These are phyloP conservation scores for Trichoderma gracile DNA, from an alignment of 2,329 filamentous ascomycete species.

Conservation along the genomic window DNA sequence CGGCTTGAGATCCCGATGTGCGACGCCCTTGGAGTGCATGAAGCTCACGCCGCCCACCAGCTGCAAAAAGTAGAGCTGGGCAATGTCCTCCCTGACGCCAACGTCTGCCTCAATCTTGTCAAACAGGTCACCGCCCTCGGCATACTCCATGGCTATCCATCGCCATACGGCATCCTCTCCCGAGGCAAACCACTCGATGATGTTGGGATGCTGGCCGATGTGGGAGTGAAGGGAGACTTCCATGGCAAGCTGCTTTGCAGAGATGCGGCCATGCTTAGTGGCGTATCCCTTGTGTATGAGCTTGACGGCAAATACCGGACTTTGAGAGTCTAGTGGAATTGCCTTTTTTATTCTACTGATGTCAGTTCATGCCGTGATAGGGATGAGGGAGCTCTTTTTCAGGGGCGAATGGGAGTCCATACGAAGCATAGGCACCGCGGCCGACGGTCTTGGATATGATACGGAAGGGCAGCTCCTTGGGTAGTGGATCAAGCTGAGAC, in stretches of 20 bases:
- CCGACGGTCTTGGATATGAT: conserved; percentile 96
- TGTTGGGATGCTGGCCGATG: conserved; percentile 85
- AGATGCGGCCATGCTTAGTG: conserved; percentile 82
- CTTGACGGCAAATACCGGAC: conserved; percentile 92
- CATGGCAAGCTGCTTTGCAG: conserved; percentile 84
- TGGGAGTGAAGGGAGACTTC: conserved; percentile 89
- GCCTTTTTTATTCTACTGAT: conserved; percentile 83
- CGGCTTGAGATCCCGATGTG: conserved; percentile 87
- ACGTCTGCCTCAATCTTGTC: conserved; percentile 99
- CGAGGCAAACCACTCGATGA: conserved; percentile 88
- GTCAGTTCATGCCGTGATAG: conserved; percentile 23
- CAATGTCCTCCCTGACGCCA: conserved; percentile 90
- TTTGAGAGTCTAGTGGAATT: conserved; percentile 65
- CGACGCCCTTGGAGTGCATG: conserved; percentile 94
- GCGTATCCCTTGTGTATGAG: conserved; percentile 98
- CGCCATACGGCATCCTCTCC: conserved; percentile 86
- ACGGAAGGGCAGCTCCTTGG: conserved; percentile 82
- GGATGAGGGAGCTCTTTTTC: background rate
- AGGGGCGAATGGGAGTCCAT: conserved; percentile 35
- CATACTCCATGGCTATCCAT: conserved; percentile 98
- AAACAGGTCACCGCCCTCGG: conserved; percentile 92
- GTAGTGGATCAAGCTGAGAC: conserved; percentile 87
- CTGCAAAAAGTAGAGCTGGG: conserved; percentile 94
- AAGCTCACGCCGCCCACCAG: conserved; percentile 87
- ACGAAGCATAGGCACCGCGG: conserved; percentile 97